Evolutionary conservation across 2,329 filamentous ascomycete genomes (phyloP), one percentile per base, ranked within the genome.

Genomic region (Claviceps cyperi): DNA sequence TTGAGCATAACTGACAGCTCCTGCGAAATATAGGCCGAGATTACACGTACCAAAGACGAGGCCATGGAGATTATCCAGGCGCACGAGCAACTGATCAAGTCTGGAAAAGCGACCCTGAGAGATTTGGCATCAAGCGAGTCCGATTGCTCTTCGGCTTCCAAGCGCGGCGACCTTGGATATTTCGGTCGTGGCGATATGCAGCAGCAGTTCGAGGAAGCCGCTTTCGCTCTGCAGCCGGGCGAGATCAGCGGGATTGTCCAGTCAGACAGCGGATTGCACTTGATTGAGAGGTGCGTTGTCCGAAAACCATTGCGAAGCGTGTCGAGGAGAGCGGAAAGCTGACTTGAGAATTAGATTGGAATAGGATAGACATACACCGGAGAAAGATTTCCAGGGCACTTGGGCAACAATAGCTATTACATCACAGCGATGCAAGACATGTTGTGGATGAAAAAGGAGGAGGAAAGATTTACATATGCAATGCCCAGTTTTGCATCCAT

Each of bases 151-250:
- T 96, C 89, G 59, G 90, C 92, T 32, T 80, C 89, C 59, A 98
- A 97, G 77, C 80, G 83, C 57, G 92, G 92, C 51, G 92, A 98
- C 65, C 71, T 98, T 71, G 92, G 92, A 19, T 95, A 90, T 68
- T 98, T 98, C 66, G 90, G 88, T 50, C 82, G 78, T 60, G 88
- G 89, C 28, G 91, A 97, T 62, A 98, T 98, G 92, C 92, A 98
- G 66, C 91, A 90, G 72, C 91, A 96, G 69, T 98, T 98, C 62
- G 92, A 98, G 70, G 88, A 96, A 51, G 90, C 90, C 4, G 85
- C 92, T 1, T 98, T 98, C 69, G 83, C 78, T n/a, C 74, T 98
- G 50, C 78, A 90, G 66, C 83, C 84, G 2, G 90, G 89, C 36
- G 80, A 96, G 68, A 81, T 97, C 62, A 96, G 90, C 68, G 75